Evolutionary conservation across 73 alveolate species (phyloP).

Genomic region (Paramecium sonneborni): DNA sequence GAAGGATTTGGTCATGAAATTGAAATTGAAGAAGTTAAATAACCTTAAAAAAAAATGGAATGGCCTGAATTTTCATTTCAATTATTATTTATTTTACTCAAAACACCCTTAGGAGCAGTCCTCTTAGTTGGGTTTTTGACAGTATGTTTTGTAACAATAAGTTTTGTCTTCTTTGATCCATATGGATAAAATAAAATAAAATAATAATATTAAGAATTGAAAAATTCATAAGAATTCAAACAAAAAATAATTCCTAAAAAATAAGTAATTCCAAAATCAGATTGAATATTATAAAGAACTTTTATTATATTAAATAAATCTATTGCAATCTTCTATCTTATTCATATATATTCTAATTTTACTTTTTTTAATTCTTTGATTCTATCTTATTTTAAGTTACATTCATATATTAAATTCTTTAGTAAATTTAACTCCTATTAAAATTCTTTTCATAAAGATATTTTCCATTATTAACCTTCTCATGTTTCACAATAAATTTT

Average conservation of each 20-base stretch:
- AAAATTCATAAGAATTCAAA: background rate
- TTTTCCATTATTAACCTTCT: background rate
- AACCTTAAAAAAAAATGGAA: background rate
- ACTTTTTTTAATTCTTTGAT: background rate
- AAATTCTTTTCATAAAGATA: background rate
- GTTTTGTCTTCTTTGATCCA: slow-evolving; percentile 46
- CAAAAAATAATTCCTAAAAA: background rate
- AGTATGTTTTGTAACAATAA: background rate
- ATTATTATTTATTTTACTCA: background rate
- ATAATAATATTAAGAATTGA: background rate
- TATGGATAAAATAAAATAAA: background rate
- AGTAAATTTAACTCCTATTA: background rate
- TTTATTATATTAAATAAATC: background rate
- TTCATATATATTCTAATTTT: background rate
- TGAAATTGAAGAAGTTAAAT: background rate
- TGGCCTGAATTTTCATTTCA: slow-evolving; percentile 47
- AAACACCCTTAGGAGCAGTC: slow-evolving; percentile 44
- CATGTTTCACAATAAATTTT: too few species aligned
- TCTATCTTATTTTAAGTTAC: background rate
- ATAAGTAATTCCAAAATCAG: background rate
- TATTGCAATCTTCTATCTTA: background rate
- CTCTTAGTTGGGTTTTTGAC: slow-evolving; percentile 9
- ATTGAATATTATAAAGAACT: background rate
- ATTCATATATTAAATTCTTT: background rate
- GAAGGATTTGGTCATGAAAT: background rate